phyloP scores from a whole-genome alignment of 495 filamentous ascomycete species.

The Neurospora hispaniola region DNA sequence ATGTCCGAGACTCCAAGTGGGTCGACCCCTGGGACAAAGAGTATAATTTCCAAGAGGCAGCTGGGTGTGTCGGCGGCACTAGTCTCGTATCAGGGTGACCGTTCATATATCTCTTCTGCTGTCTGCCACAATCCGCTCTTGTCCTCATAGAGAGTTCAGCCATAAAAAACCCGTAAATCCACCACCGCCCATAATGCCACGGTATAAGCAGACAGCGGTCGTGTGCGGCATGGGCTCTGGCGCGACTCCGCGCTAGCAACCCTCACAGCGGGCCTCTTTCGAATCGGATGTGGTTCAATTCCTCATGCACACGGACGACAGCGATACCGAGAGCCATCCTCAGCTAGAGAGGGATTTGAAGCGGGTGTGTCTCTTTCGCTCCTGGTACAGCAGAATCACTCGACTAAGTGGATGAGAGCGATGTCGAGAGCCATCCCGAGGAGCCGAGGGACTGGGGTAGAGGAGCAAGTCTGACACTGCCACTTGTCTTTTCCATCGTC shows the following conservation, averaged over 20 bases:
- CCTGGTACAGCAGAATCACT: neutral
- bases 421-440: neutral
- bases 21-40: neutral
- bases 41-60: neutral
- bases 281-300: neutral
- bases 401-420: neutral
- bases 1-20: neutral
- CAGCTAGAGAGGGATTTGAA: neutral
- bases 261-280: neutral
- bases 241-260: neutral
- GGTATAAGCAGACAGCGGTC: neutral
- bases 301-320: neutral
- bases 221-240: neutral
- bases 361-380: neutral
- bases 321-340: neutral
- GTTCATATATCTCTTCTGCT: neutral
- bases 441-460: neutral
- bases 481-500: neutral
- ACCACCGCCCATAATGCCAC: neutral
- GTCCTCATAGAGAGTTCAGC: neutral
- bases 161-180: neutral
- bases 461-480: neutral
- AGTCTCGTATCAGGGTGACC: neutral
- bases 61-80: neutral
- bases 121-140: neutral